These are phyloP conservation scores for Pichiaceae sp. DNA, from an alignment of 1,139 yeast genomes.

Conservation along the genomic window DNA sequence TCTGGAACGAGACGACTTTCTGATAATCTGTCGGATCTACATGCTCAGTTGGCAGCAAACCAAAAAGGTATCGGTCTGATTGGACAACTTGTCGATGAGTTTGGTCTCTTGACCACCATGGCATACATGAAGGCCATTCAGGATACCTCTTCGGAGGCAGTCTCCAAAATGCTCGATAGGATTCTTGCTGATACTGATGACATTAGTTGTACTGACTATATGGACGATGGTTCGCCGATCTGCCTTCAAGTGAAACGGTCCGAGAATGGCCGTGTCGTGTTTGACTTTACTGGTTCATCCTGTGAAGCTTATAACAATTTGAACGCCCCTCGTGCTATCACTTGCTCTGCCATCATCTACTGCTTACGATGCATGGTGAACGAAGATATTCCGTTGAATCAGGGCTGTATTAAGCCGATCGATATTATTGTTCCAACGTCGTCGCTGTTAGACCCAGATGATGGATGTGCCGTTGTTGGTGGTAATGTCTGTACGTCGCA, in stretches of 20 bases:
- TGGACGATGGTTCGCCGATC: slow-evolving; percentile 63
- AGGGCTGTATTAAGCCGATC: slow-evolving; percentile 38
- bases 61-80: slow-evolving; percentile 52
- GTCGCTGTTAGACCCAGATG: slow-evolving; percentile 32
- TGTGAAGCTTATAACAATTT: slow-evolving; percentile 33
- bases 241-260: slow-evolving; percentile 34
- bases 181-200: slow-evolving; percentile 24
- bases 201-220: slow-evolving; percentile 32
- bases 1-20: slow-evolving; percentile 52
- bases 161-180: slow-evolving; percentile 27
- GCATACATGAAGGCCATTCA: slow-evolving; percentile 56
- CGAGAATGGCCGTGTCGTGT: slow-evolving; percentile 31
- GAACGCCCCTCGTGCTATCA: slow-evolving; percentile 37
- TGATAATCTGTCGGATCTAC: slow-evolving; percentile 55
- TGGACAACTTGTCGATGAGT: slow-evolving; percentile 39
- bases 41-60: slow-evolving; percentile 63
- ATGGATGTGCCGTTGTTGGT: slow-evolving; percentile 38
- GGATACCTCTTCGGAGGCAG: slow-evolving; percentile 50
- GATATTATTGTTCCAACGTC: slow-evolving; percentile 31
- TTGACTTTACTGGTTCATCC: slow-evolving; percentile 50
- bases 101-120: slow-evolving; percentile 41
- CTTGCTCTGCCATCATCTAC: slow-evolving; percentile 35
- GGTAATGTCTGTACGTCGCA: slow-evolving; percentile 43
- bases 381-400: slow-evolving; percentile 37
- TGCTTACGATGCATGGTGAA: slow-evolving; percentile 36